These are phyloP conservation scores for Corylus avellana DNA, from an alignment of 306 rosid genomes.

Conservation along the genomic window DNA sequence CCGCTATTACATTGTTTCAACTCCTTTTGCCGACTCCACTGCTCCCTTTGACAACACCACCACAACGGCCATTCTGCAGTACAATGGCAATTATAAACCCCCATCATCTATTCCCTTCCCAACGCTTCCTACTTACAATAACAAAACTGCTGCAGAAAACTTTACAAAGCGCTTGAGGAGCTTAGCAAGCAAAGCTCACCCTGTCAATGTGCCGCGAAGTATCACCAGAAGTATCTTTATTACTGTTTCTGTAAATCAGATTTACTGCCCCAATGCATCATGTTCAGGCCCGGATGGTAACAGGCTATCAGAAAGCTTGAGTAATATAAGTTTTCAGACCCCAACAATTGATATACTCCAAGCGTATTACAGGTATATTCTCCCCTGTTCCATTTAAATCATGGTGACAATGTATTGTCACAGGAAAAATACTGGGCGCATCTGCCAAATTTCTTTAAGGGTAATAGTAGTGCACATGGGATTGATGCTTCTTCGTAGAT, in stretches of 20 bases:
- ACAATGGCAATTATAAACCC: constrained; percentile 22
- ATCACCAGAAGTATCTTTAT: constrained; percentile 26
- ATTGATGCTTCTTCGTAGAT: no score
- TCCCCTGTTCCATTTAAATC: neutral
- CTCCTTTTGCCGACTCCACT: constrained; percentile 27
- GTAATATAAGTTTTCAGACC: constrained; percentile 44
- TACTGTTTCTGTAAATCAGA: constrained; percentile 36
- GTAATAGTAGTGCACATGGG: neutral
- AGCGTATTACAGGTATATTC: constrained; percentile 50
- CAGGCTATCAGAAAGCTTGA: constrained; percentile 44
- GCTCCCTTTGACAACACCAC: constrained; percentile 34
- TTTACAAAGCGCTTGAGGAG: constrained; percentile 37
- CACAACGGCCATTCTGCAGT: constrained; percentile 48
- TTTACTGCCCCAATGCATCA: constrained; percentile 30
- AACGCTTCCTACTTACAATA: constrained; percentile 27
- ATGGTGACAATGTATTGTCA: neutral
- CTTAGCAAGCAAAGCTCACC: constrained; percentile 29
- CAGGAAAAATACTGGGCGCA: no score
- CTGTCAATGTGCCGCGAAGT: constrained; percentile 31
- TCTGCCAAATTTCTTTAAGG: neutral
- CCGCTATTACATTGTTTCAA: constrained; percentile 49
- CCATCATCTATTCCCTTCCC: constrained; percentile 23
- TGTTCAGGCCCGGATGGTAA: constrained; percentile 47
- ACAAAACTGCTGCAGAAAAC: constrained; percentile 26
- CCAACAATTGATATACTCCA: constrained; percentile 41